Conservation (phyloP, 2,329 filamentous ascomycete genomes). For the Mollisia scopiformis region DNA sequence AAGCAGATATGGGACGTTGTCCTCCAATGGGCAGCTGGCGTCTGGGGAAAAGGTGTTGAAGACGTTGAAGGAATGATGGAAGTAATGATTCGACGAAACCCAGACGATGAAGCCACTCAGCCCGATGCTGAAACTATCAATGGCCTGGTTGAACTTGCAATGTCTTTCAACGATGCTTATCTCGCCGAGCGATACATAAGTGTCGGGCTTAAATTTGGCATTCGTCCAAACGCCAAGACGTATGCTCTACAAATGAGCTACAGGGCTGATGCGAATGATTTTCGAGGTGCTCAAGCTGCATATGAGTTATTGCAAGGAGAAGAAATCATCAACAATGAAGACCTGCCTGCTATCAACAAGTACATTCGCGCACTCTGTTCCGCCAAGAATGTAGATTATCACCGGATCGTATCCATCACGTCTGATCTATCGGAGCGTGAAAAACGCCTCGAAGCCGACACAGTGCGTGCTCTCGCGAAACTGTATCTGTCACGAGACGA, state of each 20-base stretch:
- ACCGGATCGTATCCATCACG: conserved; percentile 72
- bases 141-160: conserved; percentile 71
- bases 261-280: conserved; percentile 71
- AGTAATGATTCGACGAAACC: conserved; percentile 59
- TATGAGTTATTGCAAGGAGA: conserved; percentile 65
- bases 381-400: conserved; percentile 63
- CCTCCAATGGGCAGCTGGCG: conserved; percentile 75
- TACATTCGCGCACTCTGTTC: conserved; percentile 72
- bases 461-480: conserved; percentile 72
- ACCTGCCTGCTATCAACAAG: conserved; percentile 67
- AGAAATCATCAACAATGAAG: conserved; percentile 56
- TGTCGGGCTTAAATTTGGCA: conserved; percentile 65
- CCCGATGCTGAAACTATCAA: conserved; percentile 79
- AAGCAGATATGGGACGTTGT: conserved; percentile 72
- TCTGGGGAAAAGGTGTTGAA: conserved; percentile 69
- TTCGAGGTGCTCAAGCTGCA: conserved; percentile 68
- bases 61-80: conserved; percentile 75
- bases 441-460: conserved; percentile 71
- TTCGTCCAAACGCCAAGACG: conserved; percentile 70
- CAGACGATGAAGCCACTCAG: conserved; percentile 47
- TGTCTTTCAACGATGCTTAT: conserved; percentile 69
- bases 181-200: conserved; percentile 74
- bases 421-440: conserved; percentile 73
- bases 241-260: conserved; percentile 77
- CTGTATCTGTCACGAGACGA: conserved; percentile 78